A percentile compares a stretch with the other conserved stretches of the same genome.
Evolutionary conservation across 1,139 yeast genomes (phyloP).

Genomic region (Saccharomyces hybrid): DNA sequence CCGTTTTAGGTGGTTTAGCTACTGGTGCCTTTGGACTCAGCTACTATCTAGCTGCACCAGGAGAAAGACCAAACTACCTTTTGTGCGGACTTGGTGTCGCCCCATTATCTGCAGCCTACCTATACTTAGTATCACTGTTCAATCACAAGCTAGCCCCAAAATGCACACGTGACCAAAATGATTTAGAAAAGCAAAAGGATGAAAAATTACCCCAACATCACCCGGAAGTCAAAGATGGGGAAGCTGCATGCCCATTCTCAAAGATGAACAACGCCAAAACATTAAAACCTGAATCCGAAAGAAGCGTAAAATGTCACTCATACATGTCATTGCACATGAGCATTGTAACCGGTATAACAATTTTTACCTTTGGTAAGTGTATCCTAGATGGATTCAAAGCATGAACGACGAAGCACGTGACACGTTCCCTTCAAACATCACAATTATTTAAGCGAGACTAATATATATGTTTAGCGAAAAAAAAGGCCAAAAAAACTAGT

Average conservation of each 20-base stretch:
- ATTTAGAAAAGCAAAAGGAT: conserved; percentile 1
- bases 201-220: conserved; percentile 1
- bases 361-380: conserved; percentile 18
- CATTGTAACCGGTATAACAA: conserved; percentile 11
- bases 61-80: conserved; percentile 25
- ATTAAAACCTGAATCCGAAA: conserved; percentile 5
- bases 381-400: conserved; percentile 22
- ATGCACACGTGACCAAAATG: not conserved
- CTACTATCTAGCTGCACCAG: conserved; percentile 27
- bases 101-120: conserved; percentile 14
- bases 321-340: conserved; percentile 12
- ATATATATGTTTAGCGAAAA: not conserved
- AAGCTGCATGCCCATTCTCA: conserved; percentile 7
- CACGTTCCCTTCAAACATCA: not conserved
- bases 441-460: not conserved
- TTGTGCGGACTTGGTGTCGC: conserved; percentile 13
- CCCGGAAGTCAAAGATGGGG: conserved; percentile 3
- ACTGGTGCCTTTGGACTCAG: conserved; percentile 29
- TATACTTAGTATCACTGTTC: conserved; percentile 7
- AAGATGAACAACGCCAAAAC: conserved; percentile 1
- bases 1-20: conserved; percentile 25
- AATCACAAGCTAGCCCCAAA: conserved; percentile 5
- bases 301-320: conserved; percentile 10
- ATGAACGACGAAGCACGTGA: conserved; percentile 6
- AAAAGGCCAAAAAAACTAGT: not conserved